Percentiles rank a stretch among this genome's conserved stretches.
Evolutionary conservation across 768 basidiomycete genomes (phyloP).

Genomic region (Dacryopinax primogenitus): DNA sequence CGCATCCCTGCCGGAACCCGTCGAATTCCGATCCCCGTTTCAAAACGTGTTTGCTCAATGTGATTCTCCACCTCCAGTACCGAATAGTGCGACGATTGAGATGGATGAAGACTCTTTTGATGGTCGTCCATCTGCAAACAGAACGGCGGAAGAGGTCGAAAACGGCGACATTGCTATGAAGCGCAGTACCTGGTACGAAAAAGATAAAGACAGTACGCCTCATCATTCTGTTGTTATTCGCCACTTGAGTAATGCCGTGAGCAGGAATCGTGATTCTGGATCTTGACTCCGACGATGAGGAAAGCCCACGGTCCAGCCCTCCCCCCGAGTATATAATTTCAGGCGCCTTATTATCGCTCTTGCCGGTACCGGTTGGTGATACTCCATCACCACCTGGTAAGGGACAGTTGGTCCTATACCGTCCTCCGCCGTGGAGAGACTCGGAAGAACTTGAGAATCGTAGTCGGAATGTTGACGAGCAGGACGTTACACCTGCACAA

Average conservation of each 20-base stretch:
- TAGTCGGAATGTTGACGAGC: background rate
- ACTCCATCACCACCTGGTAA: background rate
- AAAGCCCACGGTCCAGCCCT: background rate
- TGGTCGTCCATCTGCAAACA: background rate
- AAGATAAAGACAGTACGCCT: slow-evolving; percentile 52
- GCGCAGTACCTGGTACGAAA: slow-evolving; percentile 50
- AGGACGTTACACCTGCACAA: background rate
- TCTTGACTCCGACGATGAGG: slow-evolving; percentile 37
- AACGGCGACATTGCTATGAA: slow-evolving; percentile 53
- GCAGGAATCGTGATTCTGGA: slow-evolving; percentile 54
- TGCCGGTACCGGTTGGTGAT: background rate
- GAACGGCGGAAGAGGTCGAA: slow-evolving; percentile 12
- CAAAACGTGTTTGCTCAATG: slow-evolving; percentile 16
- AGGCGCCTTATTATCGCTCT: background rate
- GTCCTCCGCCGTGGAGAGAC: slow-evolving; percentile 7
- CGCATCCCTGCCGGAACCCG: background rate
- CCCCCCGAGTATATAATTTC: background rate
- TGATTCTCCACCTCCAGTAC: slow-evolving; percentile 24
- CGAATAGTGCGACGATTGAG: slow-evolving; percentile 30
- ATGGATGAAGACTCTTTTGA: slow-evolving; percentile 1
- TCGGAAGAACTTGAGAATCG: background rate
- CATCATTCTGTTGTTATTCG: slow-evolving; percentile 9
- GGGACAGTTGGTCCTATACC: slow-evolving; percentile 9
- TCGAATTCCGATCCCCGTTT: background rate
- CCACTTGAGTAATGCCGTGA: slow-evolving; percentile 11